A percentile compares a stretch with the other conserved stretches of the same genome.
Evolutionary conservation across 2,329 filamentous ascomycete genomes (phyloP).

Genomic region (Ceratocystis eucalypticola): DNA sequence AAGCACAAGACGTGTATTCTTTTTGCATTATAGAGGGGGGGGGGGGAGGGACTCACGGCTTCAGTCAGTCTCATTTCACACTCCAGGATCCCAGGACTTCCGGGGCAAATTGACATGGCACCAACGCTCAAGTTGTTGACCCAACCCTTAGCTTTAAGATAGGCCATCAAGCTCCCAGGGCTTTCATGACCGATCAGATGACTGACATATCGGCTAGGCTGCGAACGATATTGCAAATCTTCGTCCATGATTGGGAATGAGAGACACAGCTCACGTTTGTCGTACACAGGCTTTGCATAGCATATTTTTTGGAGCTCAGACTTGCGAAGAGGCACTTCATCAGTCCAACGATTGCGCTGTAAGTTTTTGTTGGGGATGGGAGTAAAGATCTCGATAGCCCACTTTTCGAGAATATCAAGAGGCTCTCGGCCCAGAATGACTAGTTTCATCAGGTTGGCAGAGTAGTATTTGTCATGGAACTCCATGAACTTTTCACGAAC

Average conservation of each 20-base stretch:
- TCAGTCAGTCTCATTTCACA: conserved; percentile 69
- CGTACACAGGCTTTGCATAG: conserved; percentile 86
- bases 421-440: conserved; percentile 72
- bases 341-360: conserved; percentile 42
- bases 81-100: conserved; percentile 62
- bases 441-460: conserved; percentile 85
- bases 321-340: conserved; percentile 37
- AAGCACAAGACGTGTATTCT: not conserved
- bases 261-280: conserved; percentile 64
- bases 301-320: conserved; percentile 50
- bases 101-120: conserved; percentile 61
- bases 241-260: conserved; percentile 79
- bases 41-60: conserved; percentile 39
- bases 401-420: conserved; percentile 67
- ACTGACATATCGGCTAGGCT: conserved; percentile 73
- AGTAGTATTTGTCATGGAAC: conserved; percentile 82
- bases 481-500: conserved; percentile 85
- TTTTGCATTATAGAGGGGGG: no score
- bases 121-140: conserved; percentile 72
- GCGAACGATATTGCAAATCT: conserved; percentile 61
- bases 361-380: conserved; percentile 71
- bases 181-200: conserved; percentile 88
- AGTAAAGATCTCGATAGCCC: conserved; percentile 74
- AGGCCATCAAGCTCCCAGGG: conserved; percentile 79
- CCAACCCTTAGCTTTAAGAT: conserved; percentile 83